Base-by-base conservation (phyloP, 495 filamentous ascomycete genomes). In the Pyronema omphalodes region DNA sequence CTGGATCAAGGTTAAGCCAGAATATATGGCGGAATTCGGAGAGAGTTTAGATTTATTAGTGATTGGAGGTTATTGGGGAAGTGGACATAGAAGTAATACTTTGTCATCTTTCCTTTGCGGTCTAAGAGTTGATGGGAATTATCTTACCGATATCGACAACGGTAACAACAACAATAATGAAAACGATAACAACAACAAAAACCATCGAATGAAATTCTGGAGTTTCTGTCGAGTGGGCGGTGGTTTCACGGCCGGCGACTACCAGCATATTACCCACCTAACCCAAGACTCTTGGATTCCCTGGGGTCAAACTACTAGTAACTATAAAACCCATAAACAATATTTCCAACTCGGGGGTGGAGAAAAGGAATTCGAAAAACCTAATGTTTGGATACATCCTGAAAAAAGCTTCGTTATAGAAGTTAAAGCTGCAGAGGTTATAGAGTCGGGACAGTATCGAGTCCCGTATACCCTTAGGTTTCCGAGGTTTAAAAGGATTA, bases 1-100 rank as follows among this genome's bases (percentile, higher is more conserved):
- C 70, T 98, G 91, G 91, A 85, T 96, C 72, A 98, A 98, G 66
- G 88, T 98, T 15, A 98, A 98, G 66, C 91, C 91, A 5, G 91
- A 98, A 55, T 98, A 98, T 68, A 95, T 98, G 91, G 81, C 79
- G 19, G 91, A 94, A 58, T 95, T 88, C 64, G 91, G 91, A 53
- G 91, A 98, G 68, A 84, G 81, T 6, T 76, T 98, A 8, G 91
- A 98, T 63, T 81, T 86, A 49, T 70, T 94, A 14, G 74, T 98
- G 6, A 76, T 98, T 43, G 91, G 91, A 40, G 93, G 89, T 29
- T 96, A 95, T 69, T 98, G 83, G 66, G 91, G 91, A 3, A 81
- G 80, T 23, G 91, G 91, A 0, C 77, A 76, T 44, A 76, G 91
- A 47, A 93, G 91, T 47, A 91, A 88, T 44, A 76, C 67, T 23